A percentile compares a stretch with the other conserved stretches of the same genome.
Conservation (phyloP, 2,329 filamentous ascomycete species). For the Aspergillus novofumigatus region DNA sequence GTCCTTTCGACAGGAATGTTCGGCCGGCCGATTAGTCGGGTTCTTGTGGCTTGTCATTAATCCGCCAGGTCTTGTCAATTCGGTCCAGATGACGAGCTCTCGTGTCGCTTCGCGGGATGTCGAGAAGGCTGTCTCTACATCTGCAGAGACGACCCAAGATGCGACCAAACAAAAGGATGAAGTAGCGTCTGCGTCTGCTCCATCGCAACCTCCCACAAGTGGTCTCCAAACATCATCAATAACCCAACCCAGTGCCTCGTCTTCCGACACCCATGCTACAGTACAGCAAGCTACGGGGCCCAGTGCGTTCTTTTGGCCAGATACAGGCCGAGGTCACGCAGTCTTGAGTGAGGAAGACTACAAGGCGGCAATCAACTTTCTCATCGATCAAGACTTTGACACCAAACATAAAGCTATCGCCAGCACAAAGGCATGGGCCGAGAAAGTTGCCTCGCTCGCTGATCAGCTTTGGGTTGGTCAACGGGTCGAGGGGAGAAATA, state of each 20-base stretch:
- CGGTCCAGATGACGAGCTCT: slow-evolving; percentile 30
- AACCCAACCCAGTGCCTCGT: neutral
- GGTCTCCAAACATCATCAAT: neutral
- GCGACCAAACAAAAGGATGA: neutral
- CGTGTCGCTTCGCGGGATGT: slow-evolving; percentile 9
- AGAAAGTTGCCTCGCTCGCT: slow-evolving; percentile 37
- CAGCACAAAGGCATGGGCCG: slow-evolving; percentile 40
- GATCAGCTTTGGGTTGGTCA: slow-evolving; percentile 36
- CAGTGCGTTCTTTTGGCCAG: slow-evolving; percentile 33
- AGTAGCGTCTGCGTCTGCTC: neutral
- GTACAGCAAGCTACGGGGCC: slow-evolving; percentile 8
- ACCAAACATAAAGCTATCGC: slow-evolving; percentile 32
- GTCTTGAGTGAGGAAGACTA: slow-evolving; percentile 39
- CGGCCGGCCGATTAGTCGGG: slow-evolving; percentile 83
- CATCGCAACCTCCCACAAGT: neutral
- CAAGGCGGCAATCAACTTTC: slow-evolving; percentile 34
- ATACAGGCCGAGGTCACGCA: slow-evolving; percentile 30
- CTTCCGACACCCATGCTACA: neutral
- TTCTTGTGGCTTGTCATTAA: slow-evolving; percentile 90
- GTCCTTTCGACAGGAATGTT: slow-evolving; percentile 94
- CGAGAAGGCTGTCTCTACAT: neutral
- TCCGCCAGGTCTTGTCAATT: slow-evolving; percentile 49
- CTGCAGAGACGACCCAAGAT: neutral
- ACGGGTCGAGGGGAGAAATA: slow-evolving; percentile 29
- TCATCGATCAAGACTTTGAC: slow-evolving; percentile 43